Conservation (phyloP, 176 grass and related monocot genomes). For the Elaeis guineensis region DNA sequence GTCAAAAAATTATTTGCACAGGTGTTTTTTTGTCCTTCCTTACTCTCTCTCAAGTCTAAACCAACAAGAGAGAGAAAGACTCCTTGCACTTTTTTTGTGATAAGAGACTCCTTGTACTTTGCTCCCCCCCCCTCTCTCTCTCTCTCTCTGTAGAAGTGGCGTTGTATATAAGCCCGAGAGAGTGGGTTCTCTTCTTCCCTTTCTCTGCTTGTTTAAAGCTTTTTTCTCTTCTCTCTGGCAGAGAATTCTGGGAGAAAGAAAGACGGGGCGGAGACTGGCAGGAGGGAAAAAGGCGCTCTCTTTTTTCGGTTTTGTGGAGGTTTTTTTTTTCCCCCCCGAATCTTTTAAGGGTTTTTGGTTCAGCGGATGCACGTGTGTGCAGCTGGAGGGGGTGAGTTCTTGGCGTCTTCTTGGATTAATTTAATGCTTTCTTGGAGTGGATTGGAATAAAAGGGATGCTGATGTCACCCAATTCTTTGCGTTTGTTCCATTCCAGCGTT, state of each 20-base stretch:
- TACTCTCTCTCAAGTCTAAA: neutral
- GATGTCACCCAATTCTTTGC: conserved; percentile 2
- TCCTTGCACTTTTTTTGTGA: neutral
- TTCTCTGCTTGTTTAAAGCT: neutral
- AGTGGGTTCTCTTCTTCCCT: neutral
- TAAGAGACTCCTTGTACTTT: neutral
- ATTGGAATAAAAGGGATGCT: neutral
- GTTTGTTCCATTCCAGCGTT: neutral
- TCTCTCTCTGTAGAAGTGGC: no score
- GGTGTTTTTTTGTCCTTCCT: neutral
- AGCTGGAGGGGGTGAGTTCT: conserved; percentile 8
- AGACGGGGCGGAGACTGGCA: no score
- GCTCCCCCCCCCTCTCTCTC: neutral
- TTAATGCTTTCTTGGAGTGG: conserved; percentile 3
- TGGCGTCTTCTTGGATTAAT: conserved; percentile 1
- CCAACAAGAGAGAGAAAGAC: neutral
- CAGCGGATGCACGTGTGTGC: conserved; percentile 22
- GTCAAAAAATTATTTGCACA: neutral
- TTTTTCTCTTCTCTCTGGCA: no score
- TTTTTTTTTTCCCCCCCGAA: no score
- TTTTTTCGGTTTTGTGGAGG: no score
- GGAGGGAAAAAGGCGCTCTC: no score
- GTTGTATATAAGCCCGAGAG: neutral
- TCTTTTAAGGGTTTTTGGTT: neutral
- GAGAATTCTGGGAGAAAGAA: no score